A percentile compares a stretch with the other conserved stretches of the same genome.
Conservation (phyloP, 306 rosid species). For the Quercus berberidifolia region DNA sequence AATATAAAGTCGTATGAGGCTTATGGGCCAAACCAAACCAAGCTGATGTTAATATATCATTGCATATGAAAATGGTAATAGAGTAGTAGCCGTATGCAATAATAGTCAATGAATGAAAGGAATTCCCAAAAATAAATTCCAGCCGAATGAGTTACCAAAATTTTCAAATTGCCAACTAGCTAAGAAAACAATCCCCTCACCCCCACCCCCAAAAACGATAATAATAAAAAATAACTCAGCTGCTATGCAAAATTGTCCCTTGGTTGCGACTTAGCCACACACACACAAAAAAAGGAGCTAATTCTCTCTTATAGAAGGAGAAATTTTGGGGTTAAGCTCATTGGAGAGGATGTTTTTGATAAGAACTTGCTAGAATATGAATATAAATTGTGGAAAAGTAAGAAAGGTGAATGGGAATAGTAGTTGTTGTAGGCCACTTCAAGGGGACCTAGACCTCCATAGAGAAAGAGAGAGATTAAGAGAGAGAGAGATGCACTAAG, state of each 20-base stretch:
- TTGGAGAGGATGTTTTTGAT: too few species aligned
- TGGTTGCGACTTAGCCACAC: background rate
- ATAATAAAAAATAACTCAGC: background rate
- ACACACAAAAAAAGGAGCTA: background rate
- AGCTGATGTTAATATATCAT: background rate
- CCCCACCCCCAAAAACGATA: too few species aligned
- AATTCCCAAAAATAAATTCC: background rate
- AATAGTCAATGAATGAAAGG: background rate
- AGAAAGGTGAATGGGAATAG: too few species aligned
- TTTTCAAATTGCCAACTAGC: background rate
- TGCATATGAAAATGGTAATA: background rate
- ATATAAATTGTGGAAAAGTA: too few species aligned
- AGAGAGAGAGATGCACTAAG: too few species aligned
- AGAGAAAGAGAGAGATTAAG: too few species aligned
- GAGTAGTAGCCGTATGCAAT: background rate
- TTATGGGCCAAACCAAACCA: background rate
- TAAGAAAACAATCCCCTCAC: background rate
- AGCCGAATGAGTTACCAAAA: background rate
- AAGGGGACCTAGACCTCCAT: too few species aligned
- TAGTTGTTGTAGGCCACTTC: too few species aligned
- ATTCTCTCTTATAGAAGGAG: background rate
- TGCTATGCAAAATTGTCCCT: background rate
- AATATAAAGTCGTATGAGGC: slow-evolving; percentile 10
- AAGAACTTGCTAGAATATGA: too few species aligned
- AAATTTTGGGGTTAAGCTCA: too few species aligned